Percentiles rank a stretch among this genome's conserved stretches.
phyloP scores from a whole-genome alignment of 208 protist genomes.

The Jaenimonas drosophilae region DNA sequence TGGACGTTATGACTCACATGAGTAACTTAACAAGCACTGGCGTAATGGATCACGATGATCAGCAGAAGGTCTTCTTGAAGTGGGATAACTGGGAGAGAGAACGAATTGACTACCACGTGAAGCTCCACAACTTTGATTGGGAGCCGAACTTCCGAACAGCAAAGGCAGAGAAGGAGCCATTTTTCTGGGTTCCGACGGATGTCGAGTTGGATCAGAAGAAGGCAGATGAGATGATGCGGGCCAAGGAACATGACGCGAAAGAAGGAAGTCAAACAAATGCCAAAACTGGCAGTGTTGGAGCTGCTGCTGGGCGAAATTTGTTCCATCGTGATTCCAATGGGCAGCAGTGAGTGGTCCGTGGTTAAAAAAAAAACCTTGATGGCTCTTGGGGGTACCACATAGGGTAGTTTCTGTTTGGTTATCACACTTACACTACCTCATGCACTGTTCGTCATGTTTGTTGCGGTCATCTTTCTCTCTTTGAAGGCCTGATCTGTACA shows the following conservation, averaged over 20 bases:
- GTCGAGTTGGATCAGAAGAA: slow-evolving; percentile 77
- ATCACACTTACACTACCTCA: no score
- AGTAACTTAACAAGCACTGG: slow-evolving; percentile 79
- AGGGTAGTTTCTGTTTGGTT: no score
- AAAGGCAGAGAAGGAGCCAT: slow-evolving; percentile 87
- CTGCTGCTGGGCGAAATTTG: slow-evolving; percentile 52
- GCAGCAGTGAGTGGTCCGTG: not conserved
- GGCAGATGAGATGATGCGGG: slow-evolving; percentile 75
- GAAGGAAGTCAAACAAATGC: slow-evolving; percentile 43
- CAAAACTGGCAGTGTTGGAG: slow-evolving; percentile 63
- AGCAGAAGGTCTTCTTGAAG: slow-evolving; percentile 83
- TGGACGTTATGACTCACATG: slow-evolving; percentile 92
- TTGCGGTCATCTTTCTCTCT: no score
- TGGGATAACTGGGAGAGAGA: slow-evolving; percentile 91
- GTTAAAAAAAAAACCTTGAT: no score
- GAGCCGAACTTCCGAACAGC: slow-evolving; percentile 84
- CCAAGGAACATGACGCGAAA: slow-evolving; percentile 61
- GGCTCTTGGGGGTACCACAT: no score
- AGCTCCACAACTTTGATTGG: slow-evolving; percentile 75
- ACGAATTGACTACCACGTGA: slow-evolving; percentile 85
- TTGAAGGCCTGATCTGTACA: no score
- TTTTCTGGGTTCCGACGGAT: slow-evolving; percentile 87
- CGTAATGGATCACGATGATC: slow-evolving; percentile 86
- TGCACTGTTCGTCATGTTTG: no score
- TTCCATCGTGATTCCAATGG: slow-evolving; percentile 27